Base-by-base conservation (phyloP, 495 filamentous ascomycete species). In the Parathielavia hyrcaniae region DNA sequence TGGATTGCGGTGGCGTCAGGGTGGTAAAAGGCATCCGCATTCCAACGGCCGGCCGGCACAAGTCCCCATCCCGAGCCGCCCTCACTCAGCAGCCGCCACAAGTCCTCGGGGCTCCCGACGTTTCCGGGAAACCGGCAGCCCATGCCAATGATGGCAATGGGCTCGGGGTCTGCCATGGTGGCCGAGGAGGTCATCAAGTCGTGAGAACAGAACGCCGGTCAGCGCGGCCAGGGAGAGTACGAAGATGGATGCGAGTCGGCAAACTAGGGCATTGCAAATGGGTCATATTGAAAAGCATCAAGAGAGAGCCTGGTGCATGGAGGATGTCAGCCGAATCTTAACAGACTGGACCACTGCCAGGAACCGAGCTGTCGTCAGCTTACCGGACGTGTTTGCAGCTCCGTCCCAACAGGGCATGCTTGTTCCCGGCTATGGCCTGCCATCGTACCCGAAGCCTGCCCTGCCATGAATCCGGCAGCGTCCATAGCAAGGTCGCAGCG, bases 91-190 rank as follows among this genome's bases (percentile, higher is more conserved):
- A 50, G 26, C 26, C n/a, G 12, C 47, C 47, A 50, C 13, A 50
- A 30, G 6, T 50, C 16, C 14, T 50, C 48, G 8, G 32, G 17
- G 48, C 17, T 36, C 30, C 34, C 34, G 32, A 19, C 32, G 48
- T 35, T 35, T 9, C 48, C 48, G 11, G 48, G 48, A 0, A 50
- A n/a, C 14, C 34, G 48, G n/a, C 48, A 50, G n/a, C 48, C 17
- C 48, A 50, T 50, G 32, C 48, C 48, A 38, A 50, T 50, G 32
- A 50, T 35, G n/a, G 48, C 48, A 50, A 50, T 38, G 34, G 48
- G 48, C 19, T 53, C 73, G 17, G 43, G 43, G 17, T 45, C 43
- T 45, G 43, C 43, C 17, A 9, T 45, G 0, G 43, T 30, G 26
- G 26, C 26, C n/a, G n/a, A n/a, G n/a, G n/a, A n/a, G 26, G 26